Conservation (phyloP, 768 basidiomycete species). For the Suillus subalutaceus region DNA sequence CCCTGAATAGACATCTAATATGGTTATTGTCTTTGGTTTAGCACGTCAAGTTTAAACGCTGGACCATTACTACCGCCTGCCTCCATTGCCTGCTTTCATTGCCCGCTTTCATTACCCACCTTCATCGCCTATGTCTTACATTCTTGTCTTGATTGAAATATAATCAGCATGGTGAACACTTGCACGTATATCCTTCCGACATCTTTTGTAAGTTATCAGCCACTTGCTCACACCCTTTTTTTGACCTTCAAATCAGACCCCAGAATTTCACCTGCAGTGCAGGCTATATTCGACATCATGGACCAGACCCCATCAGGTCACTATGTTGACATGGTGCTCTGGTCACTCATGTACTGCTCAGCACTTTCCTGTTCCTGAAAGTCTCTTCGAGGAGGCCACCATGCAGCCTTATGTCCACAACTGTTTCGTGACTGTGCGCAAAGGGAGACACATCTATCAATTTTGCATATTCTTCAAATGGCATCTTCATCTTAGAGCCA, state of each 20-base stretch:
- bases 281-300: slow-evolving; percentile 10
- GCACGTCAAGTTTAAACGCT: not conserved
- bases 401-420: too few relatives aligned
- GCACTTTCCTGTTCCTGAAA: too few relatives aligned
- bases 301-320: slow-evolving; percentile 5
- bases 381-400: too few relatives aligned
- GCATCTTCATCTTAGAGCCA: slow-evolving; percentile 8
- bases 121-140: too few relatives aligned
- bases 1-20: too few relatives aligned
- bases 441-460: not conserved
- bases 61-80: not conserved
- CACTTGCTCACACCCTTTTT: not conserved
- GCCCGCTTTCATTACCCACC: not conserved
- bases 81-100: not conserved
- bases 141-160: too few relatives aligned
- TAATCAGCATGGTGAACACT: slow-evolving; percentile 6
- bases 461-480: slow-evolving; percentile 18
- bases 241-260: slow-evolving; percentile 5
- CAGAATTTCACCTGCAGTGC: slow-evolving; percentile 8
- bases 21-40: not conserved
- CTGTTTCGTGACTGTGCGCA: too few relatives aligned
- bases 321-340: slow-evolving; percentile 5
- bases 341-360: not conserved
- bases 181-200: not conserved
- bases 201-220: not conserved